A percentile compares a stretch with the other conserved stretches of the same genome.
Conservation (phyloP, 2,329 filamentous ascomycete genomes). For the Colletotrichum sp. region DNA sequence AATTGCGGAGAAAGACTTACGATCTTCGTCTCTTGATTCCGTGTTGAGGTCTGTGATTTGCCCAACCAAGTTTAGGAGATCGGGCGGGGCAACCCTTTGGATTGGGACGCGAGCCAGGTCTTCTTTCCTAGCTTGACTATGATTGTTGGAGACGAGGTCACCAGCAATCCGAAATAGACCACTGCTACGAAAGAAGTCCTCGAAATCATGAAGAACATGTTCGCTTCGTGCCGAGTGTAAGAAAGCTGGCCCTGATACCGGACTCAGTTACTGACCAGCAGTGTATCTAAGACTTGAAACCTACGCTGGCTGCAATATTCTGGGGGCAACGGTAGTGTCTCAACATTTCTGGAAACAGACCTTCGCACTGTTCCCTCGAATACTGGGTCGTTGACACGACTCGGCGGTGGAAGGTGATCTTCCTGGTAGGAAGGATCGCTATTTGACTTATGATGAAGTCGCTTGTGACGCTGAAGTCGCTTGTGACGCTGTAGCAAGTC, state of each 20-base stretch:
- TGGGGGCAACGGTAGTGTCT: background rate
- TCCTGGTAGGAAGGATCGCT: no score
- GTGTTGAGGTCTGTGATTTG: background rate
- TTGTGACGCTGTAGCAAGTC: background rate
- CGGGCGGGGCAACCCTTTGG: background rate
- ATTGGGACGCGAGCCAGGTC: background rate
- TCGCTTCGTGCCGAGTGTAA: background rate
- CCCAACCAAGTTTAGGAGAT: background rate
- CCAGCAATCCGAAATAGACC: background rate
- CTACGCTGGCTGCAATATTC: background rate
- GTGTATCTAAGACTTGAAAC: background rate
- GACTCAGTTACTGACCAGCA: background rate
- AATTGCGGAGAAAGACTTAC: background rate
- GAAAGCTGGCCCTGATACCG: background rate
- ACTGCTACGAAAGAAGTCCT: background rate
- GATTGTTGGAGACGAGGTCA: background rate
- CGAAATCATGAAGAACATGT: background rate
- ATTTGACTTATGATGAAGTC: background rate
- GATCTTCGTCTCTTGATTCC: background rate
- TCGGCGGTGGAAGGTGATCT: background rate
- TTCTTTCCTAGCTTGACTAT: background rate
- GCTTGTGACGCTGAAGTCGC: background rate
- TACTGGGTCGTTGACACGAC: background rate
- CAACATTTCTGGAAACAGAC: background rate
- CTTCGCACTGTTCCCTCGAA: background rate